Conservation (phyloP, 2,329 filamentous ascomycete genomes). For the Hysterium pulicare region DNA sequence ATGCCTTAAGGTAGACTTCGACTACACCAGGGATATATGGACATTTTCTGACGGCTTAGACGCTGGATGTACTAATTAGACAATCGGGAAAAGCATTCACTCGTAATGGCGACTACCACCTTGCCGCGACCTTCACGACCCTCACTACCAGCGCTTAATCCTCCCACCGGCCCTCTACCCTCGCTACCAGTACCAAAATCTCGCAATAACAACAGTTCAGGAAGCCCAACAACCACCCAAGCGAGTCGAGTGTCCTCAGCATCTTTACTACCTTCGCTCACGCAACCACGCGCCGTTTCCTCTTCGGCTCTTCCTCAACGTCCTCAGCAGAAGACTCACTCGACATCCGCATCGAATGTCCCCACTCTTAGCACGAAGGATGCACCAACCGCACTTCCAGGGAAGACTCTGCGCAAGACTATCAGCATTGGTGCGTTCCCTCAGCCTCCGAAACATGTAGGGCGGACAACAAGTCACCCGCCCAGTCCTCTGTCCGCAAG, state of each 20-base stretch:
- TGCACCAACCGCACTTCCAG: conserved; percentile 31
- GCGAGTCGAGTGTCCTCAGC: conserved; percentile 14
- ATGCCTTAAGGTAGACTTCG: conserved; percentile 16
- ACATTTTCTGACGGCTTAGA: not conserved
- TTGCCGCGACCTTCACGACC: conserved; percentile 63
- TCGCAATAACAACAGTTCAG: conserved; percentile 57
- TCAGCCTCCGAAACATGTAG: conserved; percentile 72
- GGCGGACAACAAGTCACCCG: conserved; percentile 58
- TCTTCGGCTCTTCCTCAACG: conserved; percentile 31
- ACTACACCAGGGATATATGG: not conserved
- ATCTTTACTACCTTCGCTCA: conserved; percentile 27
- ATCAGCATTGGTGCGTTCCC: conserved; percentile 94
- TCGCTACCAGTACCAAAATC: conserved; percentile 71
- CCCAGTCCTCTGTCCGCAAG: conserved; percentile 49
- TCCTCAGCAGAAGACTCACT: conserved; percentile 20
- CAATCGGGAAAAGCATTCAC: not conserved
- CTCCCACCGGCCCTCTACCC: conserved; percentile 69
- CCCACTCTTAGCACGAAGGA: conserved; percentile 45
- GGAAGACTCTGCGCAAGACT: conserved; percentile 75
- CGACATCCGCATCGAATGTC: conserved; percentile 38
- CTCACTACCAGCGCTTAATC: conserved; percentile 59
- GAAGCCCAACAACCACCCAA: conserved; percentile 19
- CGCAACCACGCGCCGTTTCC: conserved; percentile 26
- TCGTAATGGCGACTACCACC: conserved; percentile 48
- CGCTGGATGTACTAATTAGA: conserved; percentile 2